Conservation (phyloP, 768 basidiomycete species). For the Calocybe cyanea region DNA sequence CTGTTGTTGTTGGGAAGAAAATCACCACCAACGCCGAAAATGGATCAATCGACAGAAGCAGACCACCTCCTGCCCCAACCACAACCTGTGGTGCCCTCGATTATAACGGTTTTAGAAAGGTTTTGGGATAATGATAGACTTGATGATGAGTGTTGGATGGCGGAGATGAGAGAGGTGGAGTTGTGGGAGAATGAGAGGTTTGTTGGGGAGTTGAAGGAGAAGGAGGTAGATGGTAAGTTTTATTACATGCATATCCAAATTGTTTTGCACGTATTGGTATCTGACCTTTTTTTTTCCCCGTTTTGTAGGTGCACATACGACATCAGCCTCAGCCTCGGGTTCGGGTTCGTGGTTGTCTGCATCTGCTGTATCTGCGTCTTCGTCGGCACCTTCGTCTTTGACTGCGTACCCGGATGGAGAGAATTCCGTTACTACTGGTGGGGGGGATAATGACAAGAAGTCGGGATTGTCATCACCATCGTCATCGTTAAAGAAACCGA, state of each 20-base stretch:
- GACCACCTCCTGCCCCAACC: neutral
- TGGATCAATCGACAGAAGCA: neutral
- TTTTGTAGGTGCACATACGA: no score
- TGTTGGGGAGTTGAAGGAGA: neutral
- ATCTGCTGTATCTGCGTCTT: no score
- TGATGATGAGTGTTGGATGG: conserved; percentile 58
- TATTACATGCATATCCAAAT: no score
- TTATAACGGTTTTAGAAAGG: conserved; percentile 29
- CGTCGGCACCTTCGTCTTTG: neutral
- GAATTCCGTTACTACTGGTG: neutral
- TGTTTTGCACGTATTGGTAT: neutral
- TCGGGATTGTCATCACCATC: no score
- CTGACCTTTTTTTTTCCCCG: neutral
- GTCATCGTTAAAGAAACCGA: no score
- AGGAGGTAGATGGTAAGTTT: no score
- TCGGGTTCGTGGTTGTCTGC: no score
- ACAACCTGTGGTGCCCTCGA: conserved; percentile 1
- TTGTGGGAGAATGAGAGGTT: conserved; percentile 81
- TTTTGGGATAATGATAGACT: conserved; percentile 65
- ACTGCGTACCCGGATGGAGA: neutral
- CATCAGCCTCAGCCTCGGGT: no score
- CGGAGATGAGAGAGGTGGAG: conserved; percentile 66
- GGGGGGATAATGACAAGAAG: no score
- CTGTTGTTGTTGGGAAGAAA: no score
- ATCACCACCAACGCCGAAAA: no score